A percentile compares a stretch with the other conserved stretches of the same genome.
These are phyloP conservation scores for Pseudocercospora vitis DNA, from an alignment of 2,329 filamentous ascomycete genomes.

Conservation along the genomic window DNA sequence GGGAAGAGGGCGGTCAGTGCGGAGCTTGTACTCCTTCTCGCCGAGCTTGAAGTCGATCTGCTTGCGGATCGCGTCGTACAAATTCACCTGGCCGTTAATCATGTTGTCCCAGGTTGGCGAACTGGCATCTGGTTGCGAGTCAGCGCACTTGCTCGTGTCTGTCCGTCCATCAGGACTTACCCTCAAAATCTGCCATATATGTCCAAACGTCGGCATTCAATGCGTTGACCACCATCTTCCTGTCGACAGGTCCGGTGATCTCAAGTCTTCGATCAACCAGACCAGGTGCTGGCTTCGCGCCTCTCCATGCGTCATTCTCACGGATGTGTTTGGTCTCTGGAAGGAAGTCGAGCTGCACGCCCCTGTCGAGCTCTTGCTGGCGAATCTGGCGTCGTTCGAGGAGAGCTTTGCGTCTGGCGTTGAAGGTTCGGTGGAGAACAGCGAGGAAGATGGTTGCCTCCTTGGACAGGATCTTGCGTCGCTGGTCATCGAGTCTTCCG, in stretches of 20 bases:
- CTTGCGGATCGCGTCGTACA: constrained; percentile 91
- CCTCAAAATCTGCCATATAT: constrained; percentile 99
- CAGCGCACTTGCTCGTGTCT: constrained; percentile 1
- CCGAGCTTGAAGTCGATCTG: constrained; percentile 97
- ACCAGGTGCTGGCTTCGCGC: constrained; percentile 85
- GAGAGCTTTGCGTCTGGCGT: constrained; percentile 80
- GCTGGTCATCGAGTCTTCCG: constrained; percentile 72
- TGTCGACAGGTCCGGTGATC: constrained; percentile 94
- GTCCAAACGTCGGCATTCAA: constrained; percentile 96
- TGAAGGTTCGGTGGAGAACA: constrained; percentile 92
- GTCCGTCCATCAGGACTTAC: constrained; percentile 51
- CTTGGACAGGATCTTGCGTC: constrained; percentile 88
- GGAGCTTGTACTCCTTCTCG: constrained; percentile 94
- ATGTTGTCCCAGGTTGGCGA: constrained; percentile 99
- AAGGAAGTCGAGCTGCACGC: constrained; percentile 86
- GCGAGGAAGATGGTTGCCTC: constrained; percentile 89
- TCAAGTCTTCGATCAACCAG: constrained; percentile 91
- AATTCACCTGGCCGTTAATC: constrained; percentile 96
- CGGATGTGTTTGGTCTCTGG: constrained; percentile 94
- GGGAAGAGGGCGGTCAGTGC: constrained; percentile 80
- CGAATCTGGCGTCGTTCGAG: constrained; percentile 82
- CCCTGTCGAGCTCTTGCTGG: constrained; percentile 91
- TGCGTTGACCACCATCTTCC: constrained; percentile 99
- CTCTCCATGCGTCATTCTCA: constrained; percentile 91
- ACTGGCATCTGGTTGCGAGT: constrained; percentile 68